Conservation (phyloP, 768 basidiomycete genomes). For the Auricularia cornea region DNA sequence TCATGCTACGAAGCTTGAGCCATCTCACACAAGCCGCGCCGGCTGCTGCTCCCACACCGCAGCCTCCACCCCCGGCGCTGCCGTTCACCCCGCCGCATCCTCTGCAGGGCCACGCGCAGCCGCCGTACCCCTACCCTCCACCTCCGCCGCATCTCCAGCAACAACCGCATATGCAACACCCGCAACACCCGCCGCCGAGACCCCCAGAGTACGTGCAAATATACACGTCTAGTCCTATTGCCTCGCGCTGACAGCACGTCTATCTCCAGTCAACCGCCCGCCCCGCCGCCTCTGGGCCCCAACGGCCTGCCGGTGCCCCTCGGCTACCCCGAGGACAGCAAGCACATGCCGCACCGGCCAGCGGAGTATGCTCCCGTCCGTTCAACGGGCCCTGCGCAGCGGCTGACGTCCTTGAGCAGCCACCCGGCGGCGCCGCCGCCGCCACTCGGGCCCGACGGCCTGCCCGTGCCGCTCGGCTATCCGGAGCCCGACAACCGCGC, state of each 20-base stretch:
- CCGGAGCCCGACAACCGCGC: constrained; percentile 18
- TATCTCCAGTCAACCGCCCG: too few species aligned
- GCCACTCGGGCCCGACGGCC: constrained; percentile 15
- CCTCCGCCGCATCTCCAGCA: constrained; percentile 21
- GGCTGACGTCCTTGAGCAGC: constrained; percentile 15
- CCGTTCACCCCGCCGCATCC: constrained; percentile 1
- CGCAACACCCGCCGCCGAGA: constrained; percentile 10
- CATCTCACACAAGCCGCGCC: constrained; percentile 30
- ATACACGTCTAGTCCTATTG: background rate
- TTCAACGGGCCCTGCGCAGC: constrained; percentile 13
- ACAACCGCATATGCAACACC: constrained; percentile 17
- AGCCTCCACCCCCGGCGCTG: background rate
- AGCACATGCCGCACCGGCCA: too few species aligned
- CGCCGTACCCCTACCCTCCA: constrained; percentile 8
- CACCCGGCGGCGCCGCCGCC: constrained; percentile 10
- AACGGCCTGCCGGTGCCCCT: too few species aligned
- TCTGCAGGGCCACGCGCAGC: constrained; percentile 1
- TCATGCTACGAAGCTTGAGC: constrained; percentile 51
- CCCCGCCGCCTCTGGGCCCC: too few species aligned
- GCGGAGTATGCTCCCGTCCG: too few species aligned
- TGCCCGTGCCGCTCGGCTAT: constrained; percentile 19
- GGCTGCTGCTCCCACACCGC: constrained; percentile 16
- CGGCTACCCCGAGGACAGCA: too few species aligned
- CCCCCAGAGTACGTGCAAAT: constrained; percentile 17
- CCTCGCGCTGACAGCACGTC: too few species aligned